These are phyloP conservation scores for Pichia sp. DNA, from an alignment of 1,139 yeast genomes.

Conservation along the genomic window DNA sequence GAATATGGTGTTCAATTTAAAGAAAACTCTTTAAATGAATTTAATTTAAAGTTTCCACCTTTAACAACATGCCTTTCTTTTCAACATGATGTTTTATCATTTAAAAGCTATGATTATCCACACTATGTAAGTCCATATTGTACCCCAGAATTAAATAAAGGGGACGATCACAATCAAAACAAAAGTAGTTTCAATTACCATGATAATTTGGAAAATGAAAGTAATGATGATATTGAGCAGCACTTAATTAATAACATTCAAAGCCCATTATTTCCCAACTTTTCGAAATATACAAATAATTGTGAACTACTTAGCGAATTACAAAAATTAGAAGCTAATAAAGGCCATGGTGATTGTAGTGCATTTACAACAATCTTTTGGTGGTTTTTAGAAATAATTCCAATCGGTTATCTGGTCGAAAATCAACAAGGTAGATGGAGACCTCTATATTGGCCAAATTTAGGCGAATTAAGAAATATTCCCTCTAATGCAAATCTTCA, in stretches of 20 bases:
- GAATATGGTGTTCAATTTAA: slow-evolving; percentile 45
- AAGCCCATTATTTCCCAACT: slow-evolving; percentile 7
- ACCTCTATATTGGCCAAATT: slow-evolving; percentile 44
- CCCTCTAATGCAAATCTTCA: slow-evolving; percentile 44
- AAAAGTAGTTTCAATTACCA: background rate
- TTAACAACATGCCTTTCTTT: slow-evolving; percentile 38
- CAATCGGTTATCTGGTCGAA: slow-evolving; percentile 47
- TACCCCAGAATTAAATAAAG: background rate
- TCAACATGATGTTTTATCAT: slow-evolving; percentile 42
- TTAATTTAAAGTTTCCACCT: slow-evolving; percentile 35
- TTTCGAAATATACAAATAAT: background rate
- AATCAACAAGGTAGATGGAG: slow-evolving; percentile 43
- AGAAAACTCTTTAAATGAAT: slow-evolving; percentile 35
- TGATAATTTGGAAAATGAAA: background rate
- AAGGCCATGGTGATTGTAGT: slow-evolving; percentile 34
- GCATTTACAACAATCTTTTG: slow-evolving; percentile 34
- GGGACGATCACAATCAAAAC: background rate
- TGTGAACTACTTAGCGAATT: background rate
- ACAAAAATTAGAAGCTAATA: slow-evolving; percentile 25
- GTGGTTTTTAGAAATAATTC: slow-evolving; percentile 60
- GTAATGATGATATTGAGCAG: no score
- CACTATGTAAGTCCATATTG: slow-evolving; percentile 7
- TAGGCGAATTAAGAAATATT: slow-evolving; percentile 45
- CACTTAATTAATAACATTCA: no score
- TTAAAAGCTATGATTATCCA: slow-evolving; percentile 18